Percentiles rank a stretch among this genome's conserved stretches.
Evolutionary conservation across 139 green algal genomes (phyloP).

Genomic region (Chlamydomonas sphaeroides): DNA sequence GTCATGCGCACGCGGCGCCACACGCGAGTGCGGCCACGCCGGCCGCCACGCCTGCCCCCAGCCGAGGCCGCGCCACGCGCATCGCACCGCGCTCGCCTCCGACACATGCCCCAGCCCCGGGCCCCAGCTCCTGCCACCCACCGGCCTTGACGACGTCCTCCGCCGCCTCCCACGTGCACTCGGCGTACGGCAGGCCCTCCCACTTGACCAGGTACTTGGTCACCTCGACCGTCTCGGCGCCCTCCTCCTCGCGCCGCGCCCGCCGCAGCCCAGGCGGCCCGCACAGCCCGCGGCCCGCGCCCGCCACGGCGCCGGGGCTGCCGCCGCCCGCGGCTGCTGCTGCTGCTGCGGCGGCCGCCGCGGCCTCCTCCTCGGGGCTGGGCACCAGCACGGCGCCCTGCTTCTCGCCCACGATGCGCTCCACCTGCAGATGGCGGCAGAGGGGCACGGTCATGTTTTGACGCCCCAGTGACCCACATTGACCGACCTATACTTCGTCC

Average conservation of each 20-base stretch:
- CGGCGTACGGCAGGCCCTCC: conserved; percentile 90
- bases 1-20: no score
- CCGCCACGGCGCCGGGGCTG: background rate
- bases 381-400: conserved; percentile 9
- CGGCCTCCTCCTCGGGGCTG: conserved; percentile 32
- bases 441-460: background rate
- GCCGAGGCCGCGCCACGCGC: no score
- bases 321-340: no score
- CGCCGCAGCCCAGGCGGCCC: background rate
- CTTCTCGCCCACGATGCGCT: conserved; percentile 69
- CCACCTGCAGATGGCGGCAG: conserved; percentile 50
- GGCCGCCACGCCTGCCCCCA: no score
- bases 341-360: conserved; percentile 16
- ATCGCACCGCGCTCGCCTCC: no score
- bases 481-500: no score
- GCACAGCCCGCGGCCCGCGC: conserved; percentile 8
- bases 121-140: conserved; percentile 17
- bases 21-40: no score
- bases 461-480: background rate
- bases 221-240: conserved; percentile 25
- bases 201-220: conserved; percentile 90
- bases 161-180: conserved; percentile 89
- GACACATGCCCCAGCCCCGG: background rate
- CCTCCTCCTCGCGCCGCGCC: conserved; percentile 56
- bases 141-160: conserved; percentile 44